Evolutionary conservation across 176 grass and related monocot species (phyloP).

Genomic region (Otatea glauca): DNA sequence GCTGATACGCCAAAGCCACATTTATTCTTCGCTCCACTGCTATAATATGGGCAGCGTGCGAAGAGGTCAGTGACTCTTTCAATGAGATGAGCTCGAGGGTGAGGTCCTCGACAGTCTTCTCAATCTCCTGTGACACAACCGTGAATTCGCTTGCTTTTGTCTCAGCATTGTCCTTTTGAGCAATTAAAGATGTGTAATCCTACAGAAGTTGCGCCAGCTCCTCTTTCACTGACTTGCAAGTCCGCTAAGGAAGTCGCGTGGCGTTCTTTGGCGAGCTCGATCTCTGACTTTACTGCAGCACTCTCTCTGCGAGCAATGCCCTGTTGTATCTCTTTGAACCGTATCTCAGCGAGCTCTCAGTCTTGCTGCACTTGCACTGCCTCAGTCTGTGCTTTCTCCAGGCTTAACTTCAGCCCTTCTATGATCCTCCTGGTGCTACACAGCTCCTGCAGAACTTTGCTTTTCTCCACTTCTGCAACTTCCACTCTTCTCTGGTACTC

Average conservation of each 20-base stretch:
- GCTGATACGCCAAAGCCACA: conserved; percentile 56
- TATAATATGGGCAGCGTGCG: conserved; percentile 65
- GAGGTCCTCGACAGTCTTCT: conserved; percentile 64
- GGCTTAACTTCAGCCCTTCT: conserved; percentile 68
- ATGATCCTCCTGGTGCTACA: conserved; percentile 47
- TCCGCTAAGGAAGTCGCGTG: conserved; percentile 52
- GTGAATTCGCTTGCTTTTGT: conserved; percentile 54
- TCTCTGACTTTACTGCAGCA: conserved; percentile 62
- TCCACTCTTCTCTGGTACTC: conserved; percentile 55
- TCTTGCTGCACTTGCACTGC: conserved; percentile 72
- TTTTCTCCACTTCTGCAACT: conserved; percentile 57
- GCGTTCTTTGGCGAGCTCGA: conserved; percentile 62
- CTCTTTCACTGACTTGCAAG: conserved; percentile 60
- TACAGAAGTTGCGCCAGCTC: conserved; percentile 66
- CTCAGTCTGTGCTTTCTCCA: conserved; percentile 67
- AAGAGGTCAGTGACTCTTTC: conserved; percentile 63
- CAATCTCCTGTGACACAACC: conserved; percentile 52
- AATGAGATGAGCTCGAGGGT: conserved; percentile 59
- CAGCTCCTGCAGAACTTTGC: conserved; percentile 49
- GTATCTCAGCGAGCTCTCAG: conserved; percentile 61
- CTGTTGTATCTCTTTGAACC: conserved; percentile 67
- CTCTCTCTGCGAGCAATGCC: conserved; percentile 58
- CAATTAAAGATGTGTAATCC: conserved; percentile 58
- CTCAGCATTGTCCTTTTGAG: conserved; percentile 51
- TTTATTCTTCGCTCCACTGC: conserved; percentile 65